A percentile compares a stretch with the other conserved stretches of the same genome.
These are phyloP conservation scores for Pichia exigua DNA, from an alignment of 805 yeast species.

Conservation along the genomic window DNA sequence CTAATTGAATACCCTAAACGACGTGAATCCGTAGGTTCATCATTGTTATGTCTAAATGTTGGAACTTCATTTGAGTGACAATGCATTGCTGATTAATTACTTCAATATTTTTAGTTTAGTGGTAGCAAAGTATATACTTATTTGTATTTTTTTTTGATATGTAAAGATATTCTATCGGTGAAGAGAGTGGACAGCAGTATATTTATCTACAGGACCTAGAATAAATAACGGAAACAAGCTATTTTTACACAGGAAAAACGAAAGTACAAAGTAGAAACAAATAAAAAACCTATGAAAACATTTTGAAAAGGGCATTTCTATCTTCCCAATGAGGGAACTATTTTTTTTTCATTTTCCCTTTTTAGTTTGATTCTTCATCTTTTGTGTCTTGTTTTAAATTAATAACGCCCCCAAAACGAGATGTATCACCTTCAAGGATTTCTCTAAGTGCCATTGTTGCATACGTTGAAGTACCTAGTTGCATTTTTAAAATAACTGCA, in stretches of 20 bases:
- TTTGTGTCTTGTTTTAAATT: conserved; percentile 8
- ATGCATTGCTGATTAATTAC: neutral
- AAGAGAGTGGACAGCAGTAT: neutral
- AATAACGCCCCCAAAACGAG: conserved; percentile 23
- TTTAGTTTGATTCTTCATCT: neutral
- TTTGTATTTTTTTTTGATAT: neutral
- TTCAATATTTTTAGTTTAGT: neutral
- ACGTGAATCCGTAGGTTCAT: neutral
- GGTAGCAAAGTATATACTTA: neutral
- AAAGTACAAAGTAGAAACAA: neutral
- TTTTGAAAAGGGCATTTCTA: neutral
- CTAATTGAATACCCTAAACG: neutral
- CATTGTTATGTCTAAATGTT: neutral
- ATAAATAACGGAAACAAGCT: neutral
- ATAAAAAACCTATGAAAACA: neutral
- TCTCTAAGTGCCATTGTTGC: conserved; percentile 98
- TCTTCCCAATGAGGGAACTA: neutral
- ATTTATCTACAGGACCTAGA: neutral
- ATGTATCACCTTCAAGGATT: conserved; percentile 69
- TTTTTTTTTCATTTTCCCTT: neutral
- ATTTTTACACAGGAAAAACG: neutral
- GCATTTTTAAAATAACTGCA: conserved; percentile 71
- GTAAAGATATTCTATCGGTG: neutral
- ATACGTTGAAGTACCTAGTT: conserved; percentile 78
- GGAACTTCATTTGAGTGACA: neutral